Base-by-base conservation (phyloP, 1,139 yeast species). In the Hansenula lynferdii region DNA sequence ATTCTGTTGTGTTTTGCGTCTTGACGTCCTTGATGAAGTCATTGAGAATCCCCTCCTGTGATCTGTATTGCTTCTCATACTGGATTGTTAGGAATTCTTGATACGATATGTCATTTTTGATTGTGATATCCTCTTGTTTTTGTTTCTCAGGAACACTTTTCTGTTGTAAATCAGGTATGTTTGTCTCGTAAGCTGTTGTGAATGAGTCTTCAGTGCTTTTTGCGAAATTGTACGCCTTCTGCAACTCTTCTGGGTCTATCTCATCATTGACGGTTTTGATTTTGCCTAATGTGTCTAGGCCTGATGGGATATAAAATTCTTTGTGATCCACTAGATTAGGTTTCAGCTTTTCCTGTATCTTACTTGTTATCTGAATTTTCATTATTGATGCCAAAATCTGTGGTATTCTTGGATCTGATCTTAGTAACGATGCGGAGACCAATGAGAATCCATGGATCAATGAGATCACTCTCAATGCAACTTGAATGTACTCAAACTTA, bases 231-330 rank as follows among this genome's bases (percentile, higher is more conserved):
- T 49, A 48, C 3, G 14, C 15, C 8, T 18, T 11, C 0, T 34
- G 17, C 1, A 38, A 54, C 43, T 41, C 54, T 45, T 45, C 52
- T 34, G 44, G 45, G 34, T 50, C 44, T 28, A 44, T 38, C 12
- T 18, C 41, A 8, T 60, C 67, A 38, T 72, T 67, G 21, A 77
- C 48, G 0, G 78, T 61, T 14, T 60, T 49, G 19, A 80, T 77
- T 45, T 75, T 72, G 18, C 64, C 62, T 66, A 70, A 64, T 5
- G 77, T 60, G 45, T 80, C 87, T 61, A 71, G 63, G 0, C 72
- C 75, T 10, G 46, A 41, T 0, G 82, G 80, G 2, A 84, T 67
- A 26, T 65, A 53, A 15, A 80, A 54, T 15, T 57, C 56, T 9
- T 62, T 61, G 25, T 60, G 53, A 29, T 63, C 62, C 3, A 60